These are phyloP conservation scores for Desmodesmus armatus DNA, from an alignment of 139 green algal species.

Conservation along the genomic window DNA sequence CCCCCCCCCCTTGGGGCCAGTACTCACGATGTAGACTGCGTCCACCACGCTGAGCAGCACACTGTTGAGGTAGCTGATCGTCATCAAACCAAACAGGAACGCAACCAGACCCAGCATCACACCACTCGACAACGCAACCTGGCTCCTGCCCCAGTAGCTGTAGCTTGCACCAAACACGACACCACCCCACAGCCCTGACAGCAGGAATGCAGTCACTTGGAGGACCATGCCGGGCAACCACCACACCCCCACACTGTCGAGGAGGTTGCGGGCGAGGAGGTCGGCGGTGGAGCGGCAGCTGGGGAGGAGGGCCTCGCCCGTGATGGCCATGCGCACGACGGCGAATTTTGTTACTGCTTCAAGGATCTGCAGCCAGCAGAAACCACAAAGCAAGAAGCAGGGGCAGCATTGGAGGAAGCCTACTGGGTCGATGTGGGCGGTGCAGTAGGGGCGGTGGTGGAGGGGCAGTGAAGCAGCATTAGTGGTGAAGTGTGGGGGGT, in stretches of 20 bases:
- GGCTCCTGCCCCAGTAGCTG: slow-evolving; percentile 5
- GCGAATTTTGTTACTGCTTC: slow-evolving; percentile 44
- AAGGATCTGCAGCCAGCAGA: slow-evolving; percentile 7
- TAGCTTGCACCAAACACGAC: not conserved
- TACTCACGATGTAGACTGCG: slow-evolving; percentile 34
- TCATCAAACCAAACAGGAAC: slow-evolving; percentile 30
- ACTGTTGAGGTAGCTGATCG: slow-evolving; percentile 32
- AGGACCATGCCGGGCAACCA: slow-evolving; percentile 43
- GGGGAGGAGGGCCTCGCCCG: slow-evolving; percentile 41
- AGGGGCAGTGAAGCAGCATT: too few species aligned
- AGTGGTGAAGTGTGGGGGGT: too few species aligned
- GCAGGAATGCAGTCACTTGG: slow-evolving; percentile 5
- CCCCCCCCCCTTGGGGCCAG: too few species aligned
- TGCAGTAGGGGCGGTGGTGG: too few species aligned
- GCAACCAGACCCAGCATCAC: slow-evolving; percentile 23
- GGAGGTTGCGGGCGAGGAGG: slow-evolving; percentile 40
- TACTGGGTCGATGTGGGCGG: too few species aligned
- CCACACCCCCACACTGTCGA: slow-evolving; percentile 40
- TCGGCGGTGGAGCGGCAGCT: slow-evolving; percentile 12
- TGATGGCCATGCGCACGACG: slow-evolving; percentile 43
- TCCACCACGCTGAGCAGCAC: slow-evolving; percentile 46
- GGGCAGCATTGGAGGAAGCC: too few species aligned
- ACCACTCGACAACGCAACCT: slow-evolving; percentile 9
- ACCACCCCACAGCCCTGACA: slow-evolving; percentile 19
- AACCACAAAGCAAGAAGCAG: not conserved